A percentile compares a stretch with the other conserved stretches of the same genome.
phyloP scores from a whole-genome alignment of 2,329 filamentous ascomycete species.

The Phaeosphaeriaceae sp. region DNA sequence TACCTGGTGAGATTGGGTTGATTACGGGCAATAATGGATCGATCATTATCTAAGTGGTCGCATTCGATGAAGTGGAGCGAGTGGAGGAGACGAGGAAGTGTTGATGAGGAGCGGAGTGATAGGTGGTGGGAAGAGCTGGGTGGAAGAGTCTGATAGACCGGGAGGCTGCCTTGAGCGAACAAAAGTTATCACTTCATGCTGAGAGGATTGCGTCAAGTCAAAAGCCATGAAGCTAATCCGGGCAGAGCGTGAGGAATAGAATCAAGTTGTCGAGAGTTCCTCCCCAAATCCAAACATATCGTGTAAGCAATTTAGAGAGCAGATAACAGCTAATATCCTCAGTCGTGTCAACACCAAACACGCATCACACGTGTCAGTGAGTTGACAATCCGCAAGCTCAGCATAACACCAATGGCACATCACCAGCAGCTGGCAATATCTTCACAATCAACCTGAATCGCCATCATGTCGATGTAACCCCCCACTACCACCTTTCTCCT shows the following conservation, averaged over 20 bases:
- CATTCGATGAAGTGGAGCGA: neutral
- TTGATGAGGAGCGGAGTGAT: neutral
- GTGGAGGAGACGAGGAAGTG: neutral
- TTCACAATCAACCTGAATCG: too few species aligned
- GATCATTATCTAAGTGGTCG: neutral
- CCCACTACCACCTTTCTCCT: too few species aligned
- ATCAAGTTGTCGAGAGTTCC: slow-evolving; percentile 54
- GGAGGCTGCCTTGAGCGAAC: too few species aligned
- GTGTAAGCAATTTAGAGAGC: too few species aligned
- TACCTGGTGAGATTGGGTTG: slow-evolving; percentile 60
- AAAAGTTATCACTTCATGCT: too few species aligned
- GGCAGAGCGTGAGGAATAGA: slow-evolving; percentile 62
- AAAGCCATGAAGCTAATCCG: too few species aligned
- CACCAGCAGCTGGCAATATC: neutral
- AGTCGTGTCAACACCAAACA: neutral
- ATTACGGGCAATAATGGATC: slow-evolving; percentile 26
- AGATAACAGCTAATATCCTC: neutral
- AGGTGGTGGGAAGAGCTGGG: neutral
- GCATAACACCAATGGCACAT: neutral
- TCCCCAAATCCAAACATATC: too few species aligned
- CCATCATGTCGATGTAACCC: too few species aligned
- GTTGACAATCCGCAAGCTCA: neutral
- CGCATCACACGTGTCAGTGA: neutral
- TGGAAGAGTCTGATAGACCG: too few species aligned
- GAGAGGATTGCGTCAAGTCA: too few species aligned